Evolutionary conservation across 2,329 filamentous ascomycete genomes (phyloP).

Genomic region (Aspergillus calidoustus): DNA sequence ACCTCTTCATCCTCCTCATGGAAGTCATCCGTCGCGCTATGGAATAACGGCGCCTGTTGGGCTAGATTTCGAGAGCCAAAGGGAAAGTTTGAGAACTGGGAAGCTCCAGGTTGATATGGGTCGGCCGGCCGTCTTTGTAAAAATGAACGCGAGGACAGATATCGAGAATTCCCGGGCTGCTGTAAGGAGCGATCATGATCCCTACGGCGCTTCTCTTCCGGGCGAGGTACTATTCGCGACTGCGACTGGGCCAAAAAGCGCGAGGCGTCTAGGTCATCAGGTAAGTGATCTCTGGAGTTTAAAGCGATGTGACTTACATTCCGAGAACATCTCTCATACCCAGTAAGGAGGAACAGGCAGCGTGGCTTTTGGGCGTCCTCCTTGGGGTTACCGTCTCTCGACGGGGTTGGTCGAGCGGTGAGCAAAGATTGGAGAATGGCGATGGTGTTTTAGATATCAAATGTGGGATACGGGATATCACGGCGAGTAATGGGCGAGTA

Average conservation of each 20-base stretch:
- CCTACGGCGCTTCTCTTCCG: conserved; percentile 55
- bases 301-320: conserved; percentile 67
- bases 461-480: not conserved
- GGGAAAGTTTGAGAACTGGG: conserved; percentile 74
- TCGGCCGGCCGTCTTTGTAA: conserved; percentile 65
- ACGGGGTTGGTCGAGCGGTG: conserved; percentile 14
- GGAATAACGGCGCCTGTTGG: conserved; percentile 90
- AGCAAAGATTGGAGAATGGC: not conserved
- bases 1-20: conserved; percentile 92
- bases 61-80: conserved; percentile 78
- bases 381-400: conserved; percentile 11
- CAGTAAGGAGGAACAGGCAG: not conserved
- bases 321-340: conserved; percentile 72
- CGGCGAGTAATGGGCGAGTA: not conserved
- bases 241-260: conserved; percentile 96
- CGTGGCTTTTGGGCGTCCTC: not conserved
- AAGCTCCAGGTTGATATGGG: conserved; percentile 75
- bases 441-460: not conserved
- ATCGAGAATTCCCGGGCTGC: conserved; percentile 51
- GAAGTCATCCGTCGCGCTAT: conserved; percentile 87
- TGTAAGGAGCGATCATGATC: conserved; percentile 54
- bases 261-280: conserved; percentile 71
- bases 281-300: not conserved
- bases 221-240: conserved; percentile 79
- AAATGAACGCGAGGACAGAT: conserved; percentile 55